Evolutionary conservation across 108 stramenopile species (phyloP).

Genomic region (Epithemia pelagica): DNA sequence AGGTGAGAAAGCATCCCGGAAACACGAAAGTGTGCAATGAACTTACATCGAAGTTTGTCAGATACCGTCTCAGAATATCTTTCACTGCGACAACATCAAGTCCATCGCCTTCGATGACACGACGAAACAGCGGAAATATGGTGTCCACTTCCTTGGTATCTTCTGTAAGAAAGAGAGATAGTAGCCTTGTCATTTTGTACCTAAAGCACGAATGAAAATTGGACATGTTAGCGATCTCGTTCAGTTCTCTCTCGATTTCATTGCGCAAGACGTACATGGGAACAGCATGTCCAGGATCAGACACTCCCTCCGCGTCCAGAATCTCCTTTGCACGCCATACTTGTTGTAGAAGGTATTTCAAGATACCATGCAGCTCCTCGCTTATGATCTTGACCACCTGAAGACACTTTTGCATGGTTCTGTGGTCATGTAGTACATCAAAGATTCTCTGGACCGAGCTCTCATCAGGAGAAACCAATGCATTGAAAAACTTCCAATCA

Average conservation of each 20-base stretch:
- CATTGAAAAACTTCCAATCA: slow-evolving; percentile 89
- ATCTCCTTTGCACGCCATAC: slow-evolving; percentile 84
- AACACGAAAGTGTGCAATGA: neutral
- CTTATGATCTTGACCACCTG: slow-evolving; percentile 72
- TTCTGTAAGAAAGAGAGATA: slow-evolving; percentile 66
- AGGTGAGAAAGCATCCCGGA: neutral
- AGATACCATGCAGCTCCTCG: slow-evolving; percentile 51
- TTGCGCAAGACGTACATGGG: slow-evolving; percentile 21
- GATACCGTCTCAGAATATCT: slow-evolving; percentile 63
- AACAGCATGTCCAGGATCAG: slow-evolving; percentile 72
- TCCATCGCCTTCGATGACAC: slow-evolving; percentile 76
- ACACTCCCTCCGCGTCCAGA: slow-evolving; percentile 70
- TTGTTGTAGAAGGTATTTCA: slow-evolving; percentile 48
- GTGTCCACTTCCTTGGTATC: slow-evolving; percentile 60
- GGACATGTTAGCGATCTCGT: too few relatives aligned
- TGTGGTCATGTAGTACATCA: slow-evolving; percentile 78
- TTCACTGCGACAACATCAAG: slow-evolving; percentile 77
- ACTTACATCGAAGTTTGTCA: slow-evolving; percentile 48
- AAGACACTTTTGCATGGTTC: slow-evolving; percentile 71
- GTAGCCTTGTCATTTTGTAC: slow-evolving; percentile 54
- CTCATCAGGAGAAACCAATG: slow-evolving; percentile 77
- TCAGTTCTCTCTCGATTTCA: too few relatives aligned
- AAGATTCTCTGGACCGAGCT: slow-evolving; percentile 57
- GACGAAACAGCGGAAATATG: slow-evolving; percentile 60
- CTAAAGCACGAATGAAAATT: neutral